phyloP scores from a whole-genome alignment of 139 green algal genomes.

The Auxenochlorella pyrenoidosa region DNA sequence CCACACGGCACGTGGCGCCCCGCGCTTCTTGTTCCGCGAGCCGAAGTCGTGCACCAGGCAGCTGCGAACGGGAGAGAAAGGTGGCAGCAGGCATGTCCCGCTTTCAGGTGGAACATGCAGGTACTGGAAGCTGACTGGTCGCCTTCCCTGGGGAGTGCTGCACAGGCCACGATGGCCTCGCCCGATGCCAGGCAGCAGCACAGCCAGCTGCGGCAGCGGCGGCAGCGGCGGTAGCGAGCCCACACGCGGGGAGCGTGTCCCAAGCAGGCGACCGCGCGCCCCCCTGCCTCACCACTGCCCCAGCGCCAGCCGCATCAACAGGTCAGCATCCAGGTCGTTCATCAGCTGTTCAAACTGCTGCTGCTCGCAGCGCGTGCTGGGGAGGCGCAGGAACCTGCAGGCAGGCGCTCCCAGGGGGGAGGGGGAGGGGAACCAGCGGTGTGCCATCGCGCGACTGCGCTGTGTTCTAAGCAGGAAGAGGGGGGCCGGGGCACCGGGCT shows the following conservation, averaged over 20 bases:
- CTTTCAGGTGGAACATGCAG: neutral
- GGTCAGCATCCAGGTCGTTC: constrained; percentile 59
- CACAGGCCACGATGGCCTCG: no score
- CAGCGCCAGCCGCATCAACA: constrained; percentile 70
- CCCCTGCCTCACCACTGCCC: constrained; percentile 59
- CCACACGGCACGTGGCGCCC: constrained; percentile 73
- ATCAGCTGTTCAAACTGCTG: constrained; percentile 69
- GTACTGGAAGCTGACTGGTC: neutral
- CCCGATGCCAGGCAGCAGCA: neutral
- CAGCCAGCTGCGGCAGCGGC: no score
- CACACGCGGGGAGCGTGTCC: no score
- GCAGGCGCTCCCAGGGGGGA: no score
- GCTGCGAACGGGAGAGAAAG: constrained; percentile 32
- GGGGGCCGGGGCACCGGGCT: no score
- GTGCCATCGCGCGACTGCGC: no score
- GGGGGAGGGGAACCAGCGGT: neutral
- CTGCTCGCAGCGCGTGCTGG: constrained; percentile 74
- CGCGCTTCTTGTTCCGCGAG: constrained; percentile 58
- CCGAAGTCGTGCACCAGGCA: constrained; percentile 72
- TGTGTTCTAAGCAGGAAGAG: no score
- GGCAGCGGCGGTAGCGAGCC: no score
- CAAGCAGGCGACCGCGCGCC: neutral
- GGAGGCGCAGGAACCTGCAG: constrained; percentile 65
- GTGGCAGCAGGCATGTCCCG: neutral
- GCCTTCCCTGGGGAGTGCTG: neutral